Evolutionary conservation across 805 yeast genomes (phyloP).

Genomic region (Kodamaea kaohsiungensis): DNA sequence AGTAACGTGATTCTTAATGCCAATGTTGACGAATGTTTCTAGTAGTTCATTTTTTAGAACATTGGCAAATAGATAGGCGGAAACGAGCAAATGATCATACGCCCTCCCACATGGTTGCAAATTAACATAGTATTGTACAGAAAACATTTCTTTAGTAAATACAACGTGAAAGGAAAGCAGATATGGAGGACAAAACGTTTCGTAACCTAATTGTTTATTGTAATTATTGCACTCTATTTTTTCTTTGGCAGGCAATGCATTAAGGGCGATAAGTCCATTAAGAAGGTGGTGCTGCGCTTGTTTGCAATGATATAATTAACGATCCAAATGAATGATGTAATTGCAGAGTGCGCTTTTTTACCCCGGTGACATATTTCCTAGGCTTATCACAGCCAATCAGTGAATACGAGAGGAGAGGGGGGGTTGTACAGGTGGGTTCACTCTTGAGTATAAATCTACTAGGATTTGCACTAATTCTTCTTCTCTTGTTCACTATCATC

Average conservation of each 20-base stretch:
- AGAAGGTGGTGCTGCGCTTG: background rate
- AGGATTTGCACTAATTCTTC: background rate
- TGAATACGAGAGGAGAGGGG: background rate
- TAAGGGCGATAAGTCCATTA: constrained; percentile 1
- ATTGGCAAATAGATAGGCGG: background rate
- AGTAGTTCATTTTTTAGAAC: background rate
- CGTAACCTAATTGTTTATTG: constrained; percentile 1
- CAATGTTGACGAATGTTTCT: background rate
- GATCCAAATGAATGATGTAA: background rate
- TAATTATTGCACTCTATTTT: background rate
- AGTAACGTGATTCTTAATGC: background rate
- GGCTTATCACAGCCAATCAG: constrained; percentile 2
- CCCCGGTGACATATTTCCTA: background rate
- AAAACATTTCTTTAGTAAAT: background rate
- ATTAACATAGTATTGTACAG: background rate
- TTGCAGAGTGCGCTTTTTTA: background rate
- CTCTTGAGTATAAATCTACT: background rate
- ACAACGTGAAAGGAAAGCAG: background rate
- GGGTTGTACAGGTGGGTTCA: background rate
- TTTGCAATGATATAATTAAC: background rate
- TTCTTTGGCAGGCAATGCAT: background rate
- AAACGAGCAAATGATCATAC: background rate
- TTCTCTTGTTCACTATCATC: background rate
- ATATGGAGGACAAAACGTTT: background rate
- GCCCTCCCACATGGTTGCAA: background rate